A percentile compares a stretch with the other conserved stretches of the same genome.
phyloP scores from a whole-genome alignment of 495 filamentous ascomycete genomes.

The Lepidopterella palustris region DNA sequence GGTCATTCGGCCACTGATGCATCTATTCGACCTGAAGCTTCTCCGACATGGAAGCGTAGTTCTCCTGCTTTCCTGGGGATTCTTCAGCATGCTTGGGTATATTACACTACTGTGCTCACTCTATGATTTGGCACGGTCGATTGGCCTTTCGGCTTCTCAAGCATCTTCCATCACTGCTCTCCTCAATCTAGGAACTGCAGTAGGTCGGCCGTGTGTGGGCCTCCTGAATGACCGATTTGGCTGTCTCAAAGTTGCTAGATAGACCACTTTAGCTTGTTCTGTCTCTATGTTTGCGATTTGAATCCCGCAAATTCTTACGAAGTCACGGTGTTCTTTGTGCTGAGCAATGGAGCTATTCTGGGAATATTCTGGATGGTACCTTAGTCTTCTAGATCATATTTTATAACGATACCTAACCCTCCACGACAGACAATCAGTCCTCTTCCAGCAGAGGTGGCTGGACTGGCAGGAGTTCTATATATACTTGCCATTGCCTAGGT shows the following conservation, averaged over 20 bases:
- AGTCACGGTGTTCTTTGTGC: conserved; percentile 13
- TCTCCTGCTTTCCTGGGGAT: conserved; percentile 21
- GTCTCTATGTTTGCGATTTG: conserved; percentile 13
- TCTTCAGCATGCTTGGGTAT: conserved; percentile 26
- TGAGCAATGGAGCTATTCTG: conserved; percentile 16
- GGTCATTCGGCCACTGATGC: conserved; percentile 12
- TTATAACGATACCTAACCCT: neutral
- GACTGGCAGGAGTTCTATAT: conserved; percentile 17
- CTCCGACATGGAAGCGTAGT: conserved; percentile 8
- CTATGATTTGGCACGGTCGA: conserved; percentile 17
- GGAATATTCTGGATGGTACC: conserved; percentile 31
- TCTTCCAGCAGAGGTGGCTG: conserved; percentile 21
- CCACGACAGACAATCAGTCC: conserved; percentile 21
- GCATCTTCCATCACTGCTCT: conserved; percentile 8
- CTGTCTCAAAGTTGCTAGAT: conserved; percentile 14
- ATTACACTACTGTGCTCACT: conserved; percentile 21
- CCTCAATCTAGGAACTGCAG: conserved; percentile 21
- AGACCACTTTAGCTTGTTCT: conserved; percentile 6
- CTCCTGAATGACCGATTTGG: conserved; percentile 15
- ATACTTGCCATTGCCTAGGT: conserved; percentile 20
- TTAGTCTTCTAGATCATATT: neutral
- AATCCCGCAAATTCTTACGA: conserved; percentile 13
- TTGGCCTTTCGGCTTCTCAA: conserved; percentile 10
- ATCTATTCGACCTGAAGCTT: conserved; percentile 11
- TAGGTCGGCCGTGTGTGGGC: conserved; percentile 21